Evolutionary conservation across 2,329 filamentous ascomycete genomes (phyloP).

Genomic region (Ampelomyces quisqualis): DNA sequence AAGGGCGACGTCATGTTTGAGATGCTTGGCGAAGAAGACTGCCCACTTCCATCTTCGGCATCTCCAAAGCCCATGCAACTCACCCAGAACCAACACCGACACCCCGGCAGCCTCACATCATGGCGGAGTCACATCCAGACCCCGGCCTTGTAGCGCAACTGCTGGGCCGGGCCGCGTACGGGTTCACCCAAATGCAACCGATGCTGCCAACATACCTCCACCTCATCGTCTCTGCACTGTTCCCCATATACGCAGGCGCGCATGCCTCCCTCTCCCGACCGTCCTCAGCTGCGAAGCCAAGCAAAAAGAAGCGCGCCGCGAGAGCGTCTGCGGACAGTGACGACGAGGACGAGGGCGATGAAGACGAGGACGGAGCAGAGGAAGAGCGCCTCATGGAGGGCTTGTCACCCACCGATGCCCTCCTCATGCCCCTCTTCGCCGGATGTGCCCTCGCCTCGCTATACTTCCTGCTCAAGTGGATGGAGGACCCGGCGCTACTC

Average conservation of each 20-base stretch:
- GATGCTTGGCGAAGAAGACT: too few relatives aligned
- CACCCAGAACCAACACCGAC: not conserved
- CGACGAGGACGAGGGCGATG: slow-evolving; percentile 50
- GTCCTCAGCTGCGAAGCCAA: slow-evolving; percentile 69
- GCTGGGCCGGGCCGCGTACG: slow-evolving; percentile 43
- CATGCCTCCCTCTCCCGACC: slow-evolving; percentile 84
- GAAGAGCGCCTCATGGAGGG: slow-evolving; percentile 64
- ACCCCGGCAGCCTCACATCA: slow-evolving; percentile 11
- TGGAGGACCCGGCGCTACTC: slow-evolving; percentile 76
- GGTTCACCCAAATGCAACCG: slow-evolving; percentile 45
- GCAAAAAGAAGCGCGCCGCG: slow-evolving; percentile 49
- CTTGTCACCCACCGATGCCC: slow-evolving; percentile 73
- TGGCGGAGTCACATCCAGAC: slow-evolving; percentile 36
- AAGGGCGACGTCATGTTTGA: slow-evolving; percentile 7
- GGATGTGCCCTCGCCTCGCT: slow-evolving; percentile 70
- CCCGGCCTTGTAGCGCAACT: slow-evolving; percentile 32
- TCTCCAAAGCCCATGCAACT: too few relatives aligned
- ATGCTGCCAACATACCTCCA: slow-evolving; percentile 60
- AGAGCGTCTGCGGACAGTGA: slow-evolving; percentile 16
- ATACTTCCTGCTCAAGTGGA: slow-evolving; percentile 87
- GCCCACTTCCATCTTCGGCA: too few relatives aligned
- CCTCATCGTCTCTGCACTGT: slow-evolving; percentile 68
- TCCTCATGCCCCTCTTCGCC: slow-evolving; percentile 80
- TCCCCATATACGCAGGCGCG: slow-evolving; percentile 80
- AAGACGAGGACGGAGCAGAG: slow-evolving; percentile 54